Base-by-base conservation (phyloP, 177 flowering plant genomes). In the Vitis hybrid region DNA sequence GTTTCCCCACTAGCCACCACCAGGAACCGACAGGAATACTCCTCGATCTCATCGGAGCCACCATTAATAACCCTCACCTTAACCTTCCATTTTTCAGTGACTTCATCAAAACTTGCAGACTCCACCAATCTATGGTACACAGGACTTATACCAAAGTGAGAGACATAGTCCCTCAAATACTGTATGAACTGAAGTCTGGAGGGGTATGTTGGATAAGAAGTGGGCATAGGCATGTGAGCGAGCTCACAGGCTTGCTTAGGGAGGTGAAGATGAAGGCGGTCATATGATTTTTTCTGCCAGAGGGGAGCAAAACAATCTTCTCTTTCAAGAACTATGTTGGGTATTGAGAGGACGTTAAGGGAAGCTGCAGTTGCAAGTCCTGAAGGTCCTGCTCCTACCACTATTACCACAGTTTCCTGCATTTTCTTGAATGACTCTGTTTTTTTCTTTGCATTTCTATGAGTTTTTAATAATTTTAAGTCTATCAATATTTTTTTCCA, bases 1-100 rank as follows among this genome's bases (percentile, higher is more conserved):
- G 80, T 77, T 62, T 87, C 96, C 0, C 98, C 97, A n/a, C 80
- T 86, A 0, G 98, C 98, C 73, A 93, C 88, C 48, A 90, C 89
- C 66, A 93, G 19, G 65, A 85, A 93, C 80, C 80, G 75, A 2
- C 83, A 75, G 1, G 4, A 3, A 56, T 76, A 90, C 55, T 79
- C 85, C 75, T 84, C 87, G 1, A 62, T 49, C 60, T 71, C 80
- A 17, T 71, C 75, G 0, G 72, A 51, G 1, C 17, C 19, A 1
- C 35, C 49, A 27, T 81, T 12, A 5, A 35, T n/a, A 35, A 80
- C 76, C 50, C 50, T 80, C 0, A 75, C 89, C 70, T 55, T 73
- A 0, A 90, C 82, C 2, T 48, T 6, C 97, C 97, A 90, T 19
- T 30, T 75, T 21, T 60, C 13, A 9, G 54, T 11, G 0, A 0